Evolutionary conservation across 768 basidiomycete species (phyloP), one percentile per base, ranked within the genome.

Genomic region (Pleurotus platypus): DNA sequence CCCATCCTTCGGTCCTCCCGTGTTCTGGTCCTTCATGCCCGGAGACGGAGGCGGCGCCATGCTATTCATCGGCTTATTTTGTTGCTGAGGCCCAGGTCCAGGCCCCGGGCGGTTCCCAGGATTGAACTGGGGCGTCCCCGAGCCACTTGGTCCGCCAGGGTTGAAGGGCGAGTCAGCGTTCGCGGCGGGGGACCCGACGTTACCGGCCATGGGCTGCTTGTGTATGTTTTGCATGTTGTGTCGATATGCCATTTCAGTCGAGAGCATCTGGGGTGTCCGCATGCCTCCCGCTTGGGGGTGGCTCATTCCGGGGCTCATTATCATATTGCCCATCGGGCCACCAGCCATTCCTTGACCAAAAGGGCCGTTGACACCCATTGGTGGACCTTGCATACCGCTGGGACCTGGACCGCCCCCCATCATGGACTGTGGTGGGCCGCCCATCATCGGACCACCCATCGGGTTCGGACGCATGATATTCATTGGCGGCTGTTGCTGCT

Each of bases 11-110:
- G 43, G 47, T 15, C 37, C 13, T 13, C 46, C 51, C 2, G 51
- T 24, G 64, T 49, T 63, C 42, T 61, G 61, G 58, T 71, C 71
- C 55, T 71, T 66, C 61, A 72, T 73, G 1, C 74, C 76, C 40
- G 84, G 80, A 4, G 82, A 82, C 4, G 82, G 79, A 9, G 79
- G 82, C 0, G 82, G 82, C 67, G 76, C 72, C 79, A 81, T 82
- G 13, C 51, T 54, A 54, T 66, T 68, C 72, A 74, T 77, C 1
- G 72, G 65, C 49, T 68, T 66, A 47, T 66, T 70, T 56, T 72
- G 58, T 61, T 70, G 57, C 62, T 61, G 49, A 75, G 74, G 66
- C n/a, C 66, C 66, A 49, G 72, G 72, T 16, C 69, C 69, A 55
- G 58, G 72, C 12, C 65, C 72, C 8, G 61, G 61, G 1, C 62